Conservation (phyloP, 192 early-diverging fungal species). For the Pilobolus umbonatus region DNA sequence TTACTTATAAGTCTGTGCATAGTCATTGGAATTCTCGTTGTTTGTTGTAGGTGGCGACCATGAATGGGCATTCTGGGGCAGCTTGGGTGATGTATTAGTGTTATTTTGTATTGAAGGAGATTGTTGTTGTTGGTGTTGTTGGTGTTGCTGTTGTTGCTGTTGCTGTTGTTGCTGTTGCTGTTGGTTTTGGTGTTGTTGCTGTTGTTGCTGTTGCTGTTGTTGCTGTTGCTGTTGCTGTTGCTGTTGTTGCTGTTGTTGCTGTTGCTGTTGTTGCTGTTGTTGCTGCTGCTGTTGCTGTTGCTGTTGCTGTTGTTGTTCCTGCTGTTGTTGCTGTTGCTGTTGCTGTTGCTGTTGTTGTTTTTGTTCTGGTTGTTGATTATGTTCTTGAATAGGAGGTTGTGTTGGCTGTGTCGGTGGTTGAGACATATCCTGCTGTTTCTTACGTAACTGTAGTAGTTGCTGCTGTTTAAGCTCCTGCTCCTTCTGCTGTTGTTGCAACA, state of each 20-base stretch:
- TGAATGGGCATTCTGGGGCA: neutral
- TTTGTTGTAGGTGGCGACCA: neutral
- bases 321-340: neutral
- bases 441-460: neutral
- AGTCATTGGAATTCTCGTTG: neutral
- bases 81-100: neutral
- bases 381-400: neutral
- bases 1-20: neutral
- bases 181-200: conserved; percentile 5
- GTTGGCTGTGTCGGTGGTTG: conserved; percentile 4
- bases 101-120: neutral
- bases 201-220: neutral
- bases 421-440: no score
- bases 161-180: conserved; percentile 15
- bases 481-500: conserved; percentile 14
- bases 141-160: neutral
- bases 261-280: neutral
- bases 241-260: conserved; percentile 4
- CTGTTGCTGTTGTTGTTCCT: conserved; percentile 5
- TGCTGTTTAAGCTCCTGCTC: conserved; percentile 3
- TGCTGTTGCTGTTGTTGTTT: conserved; percentile 17
- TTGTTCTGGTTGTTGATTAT: neutral
- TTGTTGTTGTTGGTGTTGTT: conserved; percentile 2
- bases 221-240: conserved; percentile 18
- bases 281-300: conserved; percentile 15